Evolutionary conservation across 1,284 basidiomycete species (phyloP).

Genomic region (Sporisorium scitamineum): DNA sequence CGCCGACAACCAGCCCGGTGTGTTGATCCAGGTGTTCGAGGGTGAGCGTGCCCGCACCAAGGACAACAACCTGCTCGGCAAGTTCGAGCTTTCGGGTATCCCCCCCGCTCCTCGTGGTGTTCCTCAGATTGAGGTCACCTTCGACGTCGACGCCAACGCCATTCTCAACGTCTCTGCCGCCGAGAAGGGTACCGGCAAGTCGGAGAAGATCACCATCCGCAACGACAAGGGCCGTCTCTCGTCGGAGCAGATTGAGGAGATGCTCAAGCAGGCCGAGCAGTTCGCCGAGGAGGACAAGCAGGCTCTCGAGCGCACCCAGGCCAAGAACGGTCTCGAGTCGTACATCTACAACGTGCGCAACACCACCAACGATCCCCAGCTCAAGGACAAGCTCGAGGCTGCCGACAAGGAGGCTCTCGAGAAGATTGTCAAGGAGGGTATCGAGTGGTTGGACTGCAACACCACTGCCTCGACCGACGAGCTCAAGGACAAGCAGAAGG

Average conservation of each 20-base stretch:
- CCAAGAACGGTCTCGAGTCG: constrained; percentile 86
- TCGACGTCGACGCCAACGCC: constrained; percentile 98
- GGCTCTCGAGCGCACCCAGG: constrained; percentile 77
- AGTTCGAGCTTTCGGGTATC: constrained; percentile 98
- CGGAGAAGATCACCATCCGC: constrained; percentile 91
- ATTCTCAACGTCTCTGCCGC: constrained; percentile 95
- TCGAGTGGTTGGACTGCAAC: constrained; percentile 87
- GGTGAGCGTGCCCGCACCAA: constrained; percentile 99
- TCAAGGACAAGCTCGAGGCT: constrained; percentile 82
- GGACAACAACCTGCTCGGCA: constrained; percentile 99
- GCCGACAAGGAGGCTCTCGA: constrained; percentile 90
- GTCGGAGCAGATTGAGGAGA: constrained; percentile 98
- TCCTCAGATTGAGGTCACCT: constrained; percentile 97
- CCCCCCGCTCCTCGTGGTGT: constrained; percentile 98
- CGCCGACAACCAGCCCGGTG: constrained; percentile 98
- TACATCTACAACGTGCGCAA: constrained; percentile 97
- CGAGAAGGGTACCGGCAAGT: constrained; percentile 98
- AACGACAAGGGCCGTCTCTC: constrained; percentile 98
- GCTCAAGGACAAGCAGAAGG: constrained; percentile 95
- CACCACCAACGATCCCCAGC: constrained; percentile 71
- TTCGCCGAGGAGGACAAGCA: constrained; percentile 79
- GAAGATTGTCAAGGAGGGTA: constrained; percentile 83
- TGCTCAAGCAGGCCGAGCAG: constrained; percentile 76
- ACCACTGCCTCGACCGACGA: constrained; percentile 95
- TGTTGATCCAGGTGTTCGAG: constrained; percentile 98